Evolutionary conservation across 192 early-diverging fungal genomes (phyloP).

Genomic region (Rhizophagus sp.): DNA sequence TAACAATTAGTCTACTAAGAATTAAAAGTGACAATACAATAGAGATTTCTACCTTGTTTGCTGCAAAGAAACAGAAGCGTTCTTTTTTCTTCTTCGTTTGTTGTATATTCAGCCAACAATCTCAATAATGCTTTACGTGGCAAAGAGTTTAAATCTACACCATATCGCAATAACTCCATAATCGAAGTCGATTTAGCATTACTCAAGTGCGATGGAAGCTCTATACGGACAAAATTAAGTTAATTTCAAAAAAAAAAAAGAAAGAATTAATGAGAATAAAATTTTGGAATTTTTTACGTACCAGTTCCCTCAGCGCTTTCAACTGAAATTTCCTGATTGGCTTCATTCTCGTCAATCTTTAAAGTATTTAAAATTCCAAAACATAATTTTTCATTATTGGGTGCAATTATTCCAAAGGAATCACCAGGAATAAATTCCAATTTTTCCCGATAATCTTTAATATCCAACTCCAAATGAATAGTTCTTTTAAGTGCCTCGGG

Average conservation of each 20-base stretch:
- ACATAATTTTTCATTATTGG: slow-evolving; percentile 78
- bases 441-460: slow-evolving; percentile 35
- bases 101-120: slow-evolving; percentile 77
- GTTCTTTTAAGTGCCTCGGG: slow-evolving; percentile 74
- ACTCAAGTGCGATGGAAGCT: slow-evolving; percentile 56
- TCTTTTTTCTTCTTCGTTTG: slow-evolving; percentile 63
- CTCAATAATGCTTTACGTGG: slow-evolving; percentile 84
- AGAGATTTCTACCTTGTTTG: slow-evolving; percentile 58
- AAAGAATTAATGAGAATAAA: no score
- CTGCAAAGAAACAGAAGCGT: slow-evolving; percentile 74
- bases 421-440: slow-evolving; percentile 72
- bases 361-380: slow-evolving; percentile 62
- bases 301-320: slow-evolving; percentile 11
- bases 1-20: background rate
- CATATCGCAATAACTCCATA: slow-evolving; percentile 69
- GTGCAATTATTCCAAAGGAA: slow-evolving; percentile 84
- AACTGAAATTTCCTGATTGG: slow-evolving; percentile 31
- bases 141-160: slow-evolving; percentile 70
- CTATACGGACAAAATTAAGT: slow-evolving; percentile 20
- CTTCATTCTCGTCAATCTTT: slow-evolving; percentile 45
- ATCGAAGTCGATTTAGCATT: slow-evolving; percentile 47
- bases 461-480: slow-evolving; percentile 57
- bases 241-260: no score
- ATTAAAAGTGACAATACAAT: background rate
- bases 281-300: background rate